Percentiles rank a stretch among this genome's conserved stretches.
These are phyloP conservation scores for Backusella australiensis DNA, from an alignment of 192 early-diverging fungal species.

Conservation along the genomic window DNA sequence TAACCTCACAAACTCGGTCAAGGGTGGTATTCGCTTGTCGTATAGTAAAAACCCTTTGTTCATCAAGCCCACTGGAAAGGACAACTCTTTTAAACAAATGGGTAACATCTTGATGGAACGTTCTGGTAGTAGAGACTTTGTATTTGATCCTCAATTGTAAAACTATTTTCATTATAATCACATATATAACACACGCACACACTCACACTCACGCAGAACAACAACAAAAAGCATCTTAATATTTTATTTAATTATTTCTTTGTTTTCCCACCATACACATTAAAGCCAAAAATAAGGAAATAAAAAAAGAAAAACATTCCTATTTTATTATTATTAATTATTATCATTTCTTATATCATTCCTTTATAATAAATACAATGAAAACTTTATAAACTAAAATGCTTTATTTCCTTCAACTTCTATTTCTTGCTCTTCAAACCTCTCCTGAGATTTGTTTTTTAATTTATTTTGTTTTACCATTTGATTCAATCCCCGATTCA, in stretches of 20 bases:
- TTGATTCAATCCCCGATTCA: not conserved
- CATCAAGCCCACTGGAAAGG: not conserved
- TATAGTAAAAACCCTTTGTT: slow-evolving; percentile 94
- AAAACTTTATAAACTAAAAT: not conserved
- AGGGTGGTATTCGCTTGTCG: slow-evolving; percentile 90
- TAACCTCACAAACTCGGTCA: slow-evolving; percentile 78
- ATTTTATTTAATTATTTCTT: not conserved
- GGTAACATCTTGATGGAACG: not conserved
- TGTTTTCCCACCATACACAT: not conserved
- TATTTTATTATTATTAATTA: not conserved
- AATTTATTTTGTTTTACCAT: slow-evolving; percentile 5
- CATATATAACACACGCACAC: not conserved
- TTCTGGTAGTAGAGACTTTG: not conserved
- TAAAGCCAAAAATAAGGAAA: not conserved
- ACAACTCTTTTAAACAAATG: not conserved
- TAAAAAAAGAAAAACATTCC: not conserved
- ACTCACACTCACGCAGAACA: too few species aligned
- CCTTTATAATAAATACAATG: not conserved
- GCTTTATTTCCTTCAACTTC: not conserved
- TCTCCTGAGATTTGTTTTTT: not conserved
- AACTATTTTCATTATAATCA: not conserved
- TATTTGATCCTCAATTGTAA: not conserved
- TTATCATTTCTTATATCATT: not conserved
- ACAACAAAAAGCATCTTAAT: not conserved
- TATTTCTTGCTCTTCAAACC: not conserved